These are phyloP conservation scores for Chlorella sp. DNA, from an alignment of 139 green algal species.

Conservation along the genomic window DNA sequence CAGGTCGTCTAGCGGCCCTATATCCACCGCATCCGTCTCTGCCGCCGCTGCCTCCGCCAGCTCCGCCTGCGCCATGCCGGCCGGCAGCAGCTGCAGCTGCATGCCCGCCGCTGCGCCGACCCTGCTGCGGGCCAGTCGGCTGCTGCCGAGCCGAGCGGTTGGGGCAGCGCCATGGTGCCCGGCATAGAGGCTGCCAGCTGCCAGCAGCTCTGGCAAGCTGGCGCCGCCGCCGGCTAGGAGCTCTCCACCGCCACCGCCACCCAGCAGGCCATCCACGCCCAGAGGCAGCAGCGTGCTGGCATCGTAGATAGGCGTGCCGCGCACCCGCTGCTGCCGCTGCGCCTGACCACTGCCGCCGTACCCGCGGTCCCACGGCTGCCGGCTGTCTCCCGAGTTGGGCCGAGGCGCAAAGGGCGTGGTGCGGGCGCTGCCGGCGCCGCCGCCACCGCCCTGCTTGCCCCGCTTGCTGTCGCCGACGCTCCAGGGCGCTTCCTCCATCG, in stretches of 20 bases:
- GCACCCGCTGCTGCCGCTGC: background rate
- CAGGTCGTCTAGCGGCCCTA: constrained; percentile 24
- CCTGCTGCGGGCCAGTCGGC: background rate
- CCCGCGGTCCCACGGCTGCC: background rate
- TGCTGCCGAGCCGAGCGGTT: background rate
- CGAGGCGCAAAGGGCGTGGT: constrained; percentile 32
- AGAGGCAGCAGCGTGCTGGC: constrained; percentile 21
- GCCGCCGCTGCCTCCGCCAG: background rate
- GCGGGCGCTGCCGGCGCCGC: background rate
- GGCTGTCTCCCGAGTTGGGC: constrained; percentile 1
- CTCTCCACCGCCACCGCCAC: background rate
- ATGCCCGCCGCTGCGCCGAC: background rate
- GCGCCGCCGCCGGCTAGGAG: background rate
- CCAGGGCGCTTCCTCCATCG: too few relatives aligned
- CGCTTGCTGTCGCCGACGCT: background rate
- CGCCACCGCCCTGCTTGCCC: background rate
- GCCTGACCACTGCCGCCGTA: background rate
- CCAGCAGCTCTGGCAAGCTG: background rate
- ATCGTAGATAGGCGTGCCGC: constrained; percentile 19
- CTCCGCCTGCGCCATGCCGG: background rate
- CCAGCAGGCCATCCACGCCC: background rate
- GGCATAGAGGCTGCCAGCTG: background rate
- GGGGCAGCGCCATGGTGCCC: too few relatives aligned
- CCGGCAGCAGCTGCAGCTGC: background rate
- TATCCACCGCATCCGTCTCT: background rate